These are phyloP conservation scores for Venturia asperata DNA, from an alignment of 2,329 filamentous ascomycete genomes.

Conservation along the genomic window DNA sequence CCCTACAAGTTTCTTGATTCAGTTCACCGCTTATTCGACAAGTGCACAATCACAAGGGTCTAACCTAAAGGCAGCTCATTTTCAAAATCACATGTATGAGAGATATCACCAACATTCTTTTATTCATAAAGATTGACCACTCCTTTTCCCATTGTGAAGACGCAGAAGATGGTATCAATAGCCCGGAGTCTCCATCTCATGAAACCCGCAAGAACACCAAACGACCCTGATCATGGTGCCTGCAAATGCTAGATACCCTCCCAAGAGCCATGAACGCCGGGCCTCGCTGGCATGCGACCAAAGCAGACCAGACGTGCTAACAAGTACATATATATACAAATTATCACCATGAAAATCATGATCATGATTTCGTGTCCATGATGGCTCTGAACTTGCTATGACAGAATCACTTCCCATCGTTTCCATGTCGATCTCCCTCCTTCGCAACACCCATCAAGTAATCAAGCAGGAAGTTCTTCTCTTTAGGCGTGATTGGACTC, in stretches of 20 bases:
- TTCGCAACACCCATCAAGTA: slow-evolving; percentile 58
- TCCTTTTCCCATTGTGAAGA: not conserved
- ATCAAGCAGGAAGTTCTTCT: slow-evolving; percentile 68
- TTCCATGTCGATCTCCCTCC: slow-evolving; percentile 4
- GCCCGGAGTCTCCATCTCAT: not conserved
- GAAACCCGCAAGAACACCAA: not conserved
- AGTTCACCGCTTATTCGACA: too few species aligned
- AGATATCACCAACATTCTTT: not conserved
- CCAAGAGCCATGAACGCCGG: not conserved
- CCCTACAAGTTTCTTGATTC: too few species aligned
- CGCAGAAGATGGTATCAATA: slow-evolving; percentile 5
- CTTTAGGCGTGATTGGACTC: slow-evolving; percentile 57
- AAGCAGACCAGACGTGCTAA: not conserved
- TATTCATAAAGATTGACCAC: not conserved
- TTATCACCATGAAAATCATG: not conserved
- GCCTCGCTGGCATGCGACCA: not conserved
- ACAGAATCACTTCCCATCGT: not conserved
- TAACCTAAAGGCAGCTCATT: too few species aligned
- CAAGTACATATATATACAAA: not conserved
- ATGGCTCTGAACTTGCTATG: not conserved
- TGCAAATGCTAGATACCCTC: slow-evolving; percentile 4
- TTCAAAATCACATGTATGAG: too few species aligned
- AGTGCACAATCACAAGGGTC: too few species aligned
- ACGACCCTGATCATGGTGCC: not conserved
- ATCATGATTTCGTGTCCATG: not conserved